These are phyloP conservation scores for Penicillium pancosmium DNA, from an alignment of 495 filamentous ascomycete species.

Conservation along the genomic window DNA sequence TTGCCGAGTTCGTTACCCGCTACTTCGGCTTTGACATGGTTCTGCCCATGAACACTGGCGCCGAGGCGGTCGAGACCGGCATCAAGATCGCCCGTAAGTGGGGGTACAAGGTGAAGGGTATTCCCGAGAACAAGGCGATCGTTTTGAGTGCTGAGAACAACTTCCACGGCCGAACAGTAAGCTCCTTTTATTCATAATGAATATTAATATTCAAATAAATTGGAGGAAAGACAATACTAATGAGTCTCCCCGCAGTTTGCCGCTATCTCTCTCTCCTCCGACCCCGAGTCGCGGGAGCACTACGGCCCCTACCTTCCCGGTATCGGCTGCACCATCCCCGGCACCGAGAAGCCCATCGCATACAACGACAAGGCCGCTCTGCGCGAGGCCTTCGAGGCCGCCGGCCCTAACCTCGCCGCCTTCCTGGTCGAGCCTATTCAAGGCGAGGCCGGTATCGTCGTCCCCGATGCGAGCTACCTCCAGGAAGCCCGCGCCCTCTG, in stretches of 20 bases:
- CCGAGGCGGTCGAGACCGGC: slow-evolving; percentile 97
- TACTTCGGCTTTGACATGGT: slow-evolving; percentile 98
- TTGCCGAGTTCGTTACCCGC: slow-evolving; percentile 87
- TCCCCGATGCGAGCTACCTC: slow-evolving; percentile 90
- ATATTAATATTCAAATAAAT: no score
- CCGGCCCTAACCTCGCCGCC: slow-evolving; percentile 84
- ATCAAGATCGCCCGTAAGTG: slow-evolving; percentile 98
- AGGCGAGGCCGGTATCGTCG: slow-evolving; percentile 95
- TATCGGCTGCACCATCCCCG: slow-evolving; percentile 76
- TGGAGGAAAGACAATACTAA: no score
- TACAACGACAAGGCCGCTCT: slow-evolving; percentile 87
- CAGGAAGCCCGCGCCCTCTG: slow-evolving; percentile 80
- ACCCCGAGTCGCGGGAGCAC: slow-evolving; percentile 93
- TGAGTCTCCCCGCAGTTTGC: slow-evolving; percentile 64
- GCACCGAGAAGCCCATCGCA: slow-evolving; percentile 74
- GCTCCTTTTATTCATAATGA: slow-evolving; percentile 20
- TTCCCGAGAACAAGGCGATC: slow-evolving; percentile 79
- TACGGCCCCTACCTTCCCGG: slow-evolving; percentile 95
- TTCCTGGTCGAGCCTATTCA: slow-evolving; percentile 98
- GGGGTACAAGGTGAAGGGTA: slow-evolving; percentile 96
- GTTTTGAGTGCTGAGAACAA: slow-evolving; percentile 87
- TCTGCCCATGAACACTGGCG: slow-evolving; percentile 98
- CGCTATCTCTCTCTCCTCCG: slow-evolving; percentile 90
- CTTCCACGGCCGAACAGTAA: slow-evolving; percentile 94
- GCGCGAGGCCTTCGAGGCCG: slow-evolving; percentile 73